Percentiles rank a stretch among this genome's conserved stretches.
Conservation (phyloP, 495 filamentous ascomycete genomes). For the Delitschia confertaspora region DNA sequence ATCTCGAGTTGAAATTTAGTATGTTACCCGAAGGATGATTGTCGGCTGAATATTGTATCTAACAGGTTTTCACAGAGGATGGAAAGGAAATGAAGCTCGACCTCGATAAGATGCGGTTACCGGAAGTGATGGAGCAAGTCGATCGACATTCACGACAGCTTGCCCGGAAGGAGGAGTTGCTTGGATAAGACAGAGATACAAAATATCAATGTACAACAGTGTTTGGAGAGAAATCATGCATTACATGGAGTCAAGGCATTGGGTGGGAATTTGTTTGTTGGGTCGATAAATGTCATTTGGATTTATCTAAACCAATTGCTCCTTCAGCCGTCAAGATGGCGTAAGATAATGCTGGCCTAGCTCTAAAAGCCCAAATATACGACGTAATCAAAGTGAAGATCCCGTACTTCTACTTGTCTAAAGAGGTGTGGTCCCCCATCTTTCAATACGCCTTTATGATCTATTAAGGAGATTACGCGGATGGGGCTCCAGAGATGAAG, state of each 20-base stretch:
- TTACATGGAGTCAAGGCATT: no score
- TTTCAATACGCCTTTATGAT: no score
- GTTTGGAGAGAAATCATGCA: no score
- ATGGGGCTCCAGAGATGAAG: slow-evolving; percentile 96
- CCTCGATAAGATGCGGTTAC: slow-evolving; percentile 68
- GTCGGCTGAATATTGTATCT: slow-evolving; percentile 6
- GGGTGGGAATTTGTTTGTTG: no score
- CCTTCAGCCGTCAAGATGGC: no score
- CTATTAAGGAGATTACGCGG: slow-evolving; percentile 19
- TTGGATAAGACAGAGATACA: slow-evolving; percentile 18
- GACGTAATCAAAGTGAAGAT: no score
- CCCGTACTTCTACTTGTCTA: no score
- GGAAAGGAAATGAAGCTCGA: slow-evolving; percentile 67
- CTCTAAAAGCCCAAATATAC: no score
- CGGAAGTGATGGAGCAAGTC: slow-evolving; percentile 79
- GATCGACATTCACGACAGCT: slow-evolving; percentile 77
- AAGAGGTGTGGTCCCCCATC: no score
- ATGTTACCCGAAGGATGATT: slow-evolving; percentile 44
- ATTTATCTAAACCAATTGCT: no score
- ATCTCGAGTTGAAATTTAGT: slow-evolving; percentile 75
- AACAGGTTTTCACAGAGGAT: slow-evolving; percentile 51
- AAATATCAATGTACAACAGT: slow-evolving; percentile 1
- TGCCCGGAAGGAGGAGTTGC: slow-evolving; percentile 72
- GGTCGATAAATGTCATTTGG: no score
- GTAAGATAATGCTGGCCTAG: no score